A percentile compares a stretch with the other conserved stretches of the same genome.
Conservation (phyloP, 371 early-diverging fungal species). For the Blastocladiella emersonii region DNA sequence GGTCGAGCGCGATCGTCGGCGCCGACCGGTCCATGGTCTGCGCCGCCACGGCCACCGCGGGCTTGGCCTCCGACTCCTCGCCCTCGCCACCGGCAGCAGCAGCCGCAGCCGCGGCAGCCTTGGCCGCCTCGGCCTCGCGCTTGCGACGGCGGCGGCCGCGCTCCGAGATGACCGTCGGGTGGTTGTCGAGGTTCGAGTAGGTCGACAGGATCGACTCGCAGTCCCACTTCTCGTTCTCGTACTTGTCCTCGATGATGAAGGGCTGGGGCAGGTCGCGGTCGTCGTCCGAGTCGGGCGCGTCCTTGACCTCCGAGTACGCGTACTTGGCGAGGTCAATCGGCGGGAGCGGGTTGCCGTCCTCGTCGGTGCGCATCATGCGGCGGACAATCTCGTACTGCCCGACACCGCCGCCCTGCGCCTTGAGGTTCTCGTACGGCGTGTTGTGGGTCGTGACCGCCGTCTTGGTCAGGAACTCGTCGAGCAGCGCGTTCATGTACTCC, state of each 20-base stretch:
- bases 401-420: conserved; percentile 5
- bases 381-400: not conserved
- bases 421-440: conserved; percentile 14
- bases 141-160: not conserved
- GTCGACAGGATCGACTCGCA: conserved; percentile 63
- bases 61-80: not conserved
- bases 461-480: conserved; percentile 79
- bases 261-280: conserved; percentile 8
- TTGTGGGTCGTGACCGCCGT: conserved; percentile 16
- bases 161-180: conserved; percentile 3
- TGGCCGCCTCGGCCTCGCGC: not conserved
- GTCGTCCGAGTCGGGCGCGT: conserved; percentile 14
- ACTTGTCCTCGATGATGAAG: conserved; percentile 28
- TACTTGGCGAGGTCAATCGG: conserved; percentile 11
- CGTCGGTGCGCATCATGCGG: conserved; percentile 6
- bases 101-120: not conserved
- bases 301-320: conserved; percentile 11
- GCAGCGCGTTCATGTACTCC: conserved; percentile 5
- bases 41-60: not conserved
- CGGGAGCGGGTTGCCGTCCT: conserved; percentile 12
- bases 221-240: conserved; percentile 54
- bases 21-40: not conserved
- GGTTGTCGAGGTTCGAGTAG: conserved; percentile 67
- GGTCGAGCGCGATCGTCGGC: not conserved
- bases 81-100: not conserved